These are phyloP conservation scores for Triangularia verruculosa DNA, from an alignment of 2,329 filamentous ascomycete species.

Conservation along the genomic window DNA sequence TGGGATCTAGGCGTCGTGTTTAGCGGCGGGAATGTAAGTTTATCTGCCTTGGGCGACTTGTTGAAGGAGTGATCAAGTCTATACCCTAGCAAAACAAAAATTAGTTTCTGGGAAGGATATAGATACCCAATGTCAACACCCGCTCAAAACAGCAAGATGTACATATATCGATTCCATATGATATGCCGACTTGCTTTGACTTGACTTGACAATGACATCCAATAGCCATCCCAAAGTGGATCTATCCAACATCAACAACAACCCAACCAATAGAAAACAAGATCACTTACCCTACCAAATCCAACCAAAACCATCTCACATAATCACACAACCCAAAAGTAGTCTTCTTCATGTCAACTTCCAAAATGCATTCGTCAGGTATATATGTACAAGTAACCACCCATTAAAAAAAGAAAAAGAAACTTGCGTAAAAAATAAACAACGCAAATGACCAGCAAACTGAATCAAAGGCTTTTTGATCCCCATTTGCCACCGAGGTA, in stretches of 20 bases:
- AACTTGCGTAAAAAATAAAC: neutral
- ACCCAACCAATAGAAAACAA: neutral
- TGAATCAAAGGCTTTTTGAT: conserved; percentile 20
- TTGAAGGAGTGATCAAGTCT: conserved; percentile 40
- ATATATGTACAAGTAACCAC: conserved; percentile 11
- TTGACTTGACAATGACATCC: neutral
- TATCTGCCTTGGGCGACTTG: conserved; percentile 52
- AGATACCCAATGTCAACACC: neutral
- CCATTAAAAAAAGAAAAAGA: neutral
- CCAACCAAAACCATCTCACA: neutral
- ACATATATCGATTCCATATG: too few relatives aligned
- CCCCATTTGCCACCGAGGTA: conserved; percentile 23
- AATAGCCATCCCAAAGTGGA: neutral
- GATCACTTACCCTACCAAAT: neutral
- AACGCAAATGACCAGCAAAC: neutral
- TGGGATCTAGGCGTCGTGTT: conserved; percentile 68
- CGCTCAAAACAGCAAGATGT: too few relatives aligned
- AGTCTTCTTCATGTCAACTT: conserved; percentile 1
- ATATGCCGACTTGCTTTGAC: neutral
- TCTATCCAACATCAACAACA: neutral
- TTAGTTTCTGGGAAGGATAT: neutral
- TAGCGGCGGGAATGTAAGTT: conserved; percentile 58
- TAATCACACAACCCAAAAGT: neutral
- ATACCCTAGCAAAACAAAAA: too few relatives aligned
- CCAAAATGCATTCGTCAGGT: conserved; percentile 1